Conservation (phyloP, 257 asterid species). For the Scutellaria barbata region DNA sequence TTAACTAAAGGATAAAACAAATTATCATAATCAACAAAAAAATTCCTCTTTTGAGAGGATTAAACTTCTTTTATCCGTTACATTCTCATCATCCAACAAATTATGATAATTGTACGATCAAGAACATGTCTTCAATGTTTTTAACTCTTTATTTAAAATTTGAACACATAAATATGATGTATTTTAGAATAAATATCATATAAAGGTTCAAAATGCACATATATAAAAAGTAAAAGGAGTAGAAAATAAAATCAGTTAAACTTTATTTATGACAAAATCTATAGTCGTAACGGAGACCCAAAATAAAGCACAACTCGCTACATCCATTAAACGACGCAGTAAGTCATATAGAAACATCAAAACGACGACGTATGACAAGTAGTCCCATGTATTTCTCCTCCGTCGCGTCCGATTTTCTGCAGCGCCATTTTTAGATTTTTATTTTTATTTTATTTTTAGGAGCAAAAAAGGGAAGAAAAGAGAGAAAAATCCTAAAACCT, state of each 20-base stretch:
- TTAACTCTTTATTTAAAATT: too few relatives aligned
- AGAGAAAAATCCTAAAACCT: conserved; percentile 16
- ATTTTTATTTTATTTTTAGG: conserved; percentile 26
- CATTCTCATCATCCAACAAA: too few relatives aligned
- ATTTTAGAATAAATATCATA: background rate
- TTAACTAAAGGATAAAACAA: too few relatives aligned
- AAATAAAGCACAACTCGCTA: background rate
- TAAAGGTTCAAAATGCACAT: background rate
- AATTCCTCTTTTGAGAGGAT: too few relatives aligned
- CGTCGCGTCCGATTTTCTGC: conserved; percentile 45
- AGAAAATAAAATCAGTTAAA: conserved; percentile 11
- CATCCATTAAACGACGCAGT: conserved; percentile 29
- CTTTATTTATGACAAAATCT: conserved; percentile 42
- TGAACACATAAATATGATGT: too few relatives aligned
- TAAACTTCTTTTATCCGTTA: too few relatives aligned
- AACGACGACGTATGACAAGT: conserved; percentile 8
- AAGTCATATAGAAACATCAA: background rate
- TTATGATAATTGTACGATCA: too few relatives aligned
- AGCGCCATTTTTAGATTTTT: conserved; percentile 37
- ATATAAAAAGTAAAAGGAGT: background rate
- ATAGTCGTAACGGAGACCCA: conserved; percentile 29
- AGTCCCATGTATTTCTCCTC: conserved; percentile 26
- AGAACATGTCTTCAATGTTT: too few relatives aligned
- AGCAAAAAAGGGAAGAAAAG: conserved; percentile 18
- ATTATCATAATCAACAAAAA: too few relatives aligned